Base-by-base conservation (phyloP, 2,329 filamentous ascomycete species). In the Aureobasidium sp. region DNA sequence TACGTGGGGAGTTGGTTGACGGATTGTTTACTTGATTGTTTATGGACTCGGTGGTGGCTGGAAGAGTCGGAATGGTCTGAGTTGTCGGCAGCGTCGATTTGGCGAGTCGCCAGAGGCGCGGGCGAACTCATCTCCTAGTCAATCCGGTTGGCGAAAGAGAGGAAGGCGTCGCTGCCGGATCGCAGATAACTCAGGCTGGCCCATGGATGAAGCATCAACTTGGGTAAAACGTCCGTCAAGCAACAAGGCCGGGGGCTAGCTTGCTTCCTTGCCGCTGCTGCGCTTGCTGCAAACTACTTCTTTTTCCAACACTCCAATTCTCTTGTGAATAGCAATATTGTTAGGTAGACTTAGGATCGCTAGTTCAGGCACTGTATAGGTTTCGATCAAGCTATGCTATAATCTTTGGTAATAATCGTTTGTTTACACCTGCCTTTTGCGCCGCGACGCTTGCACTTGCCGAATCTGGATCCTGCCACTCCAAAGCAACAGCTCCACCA, bases 121-220 rank as follows among this genome's bases (percentile, higher is more conserved):
- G 45, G 43, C 55, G 43, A 49, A 27, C 29, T 59, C 55, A 59
- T 59, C n/a, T 59, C 43, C 55, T 59, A 59, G 15, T 59, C 55
- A 37, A 50, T 59, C 38, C 40, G 55, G 38, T 45, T 59, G 55
- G 55, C 55, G 55, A 59, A 42, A 42, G 23, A 31, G 35, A 50
- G 35, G 53, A 35, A 59, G 21, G 45, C 43, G 43, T 59, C 45
- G 55, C 55, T 59, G 25, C 55, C 43, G 9, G 45, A 49, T 38
- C 45, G 55, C 55, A 49, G 17, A 27, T 59, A 59, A 17, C 55
- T 35, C 33, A 40, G 33, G 25, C 45, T 47, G 35, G 54, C 29
- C 54, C 54, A 57, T 57, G 42, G 27, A 38, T 46, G 42, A 21
- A 57, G 54, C 54, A 57, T 57, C 50, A 54, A 54, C 33, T 25